phyloP scores from a whole-genome alignment of 2,329 filamentous ascomycete genomes.

The Helotiales sp. region DNA sequence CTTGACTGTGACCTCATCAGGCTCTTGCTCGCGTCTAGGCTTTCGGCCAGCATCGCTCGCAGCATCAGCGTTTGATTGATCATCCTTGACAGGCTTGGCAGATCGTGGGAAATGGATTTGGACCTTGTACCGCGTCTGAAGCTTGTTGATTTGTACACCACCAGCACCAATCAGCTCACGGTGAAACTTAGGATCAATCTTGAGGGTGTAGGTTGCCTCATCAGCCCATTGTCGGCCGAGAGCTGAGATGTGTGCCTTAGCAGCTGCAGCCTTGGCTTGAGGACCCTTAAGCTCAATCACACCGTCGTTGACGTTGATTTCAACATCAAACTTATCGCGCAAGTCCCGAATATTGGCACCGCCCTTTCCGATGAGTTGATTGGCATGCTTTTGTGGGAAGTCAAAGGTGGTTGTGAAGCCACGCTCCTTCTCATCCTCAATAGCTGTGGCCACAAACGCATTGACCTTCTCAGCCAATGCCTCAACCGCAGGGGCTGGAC shows the following conservation, averaged over 20 bases:
- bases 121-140: constrained; percentile 92
- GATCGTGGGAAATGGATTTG: constrained; percentile 89
- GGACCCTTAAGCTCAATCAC: constrained; percentile 96
- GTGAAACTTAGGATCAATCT: constrained; percentile 93
- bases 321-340: constrained; percentile 69
- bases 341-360: constrained; percentile 70
- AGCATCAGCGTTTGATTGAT: constrained; percentile 71
- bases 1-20: constrained; percentile 89
- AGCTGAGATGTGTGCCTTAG: constrained; percentile 79
- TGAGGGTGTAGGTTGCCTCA: constrained; percentile 83
- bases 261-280: constrained; percentile 89
- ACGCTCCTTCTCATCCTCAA: constrained; percentile 91
- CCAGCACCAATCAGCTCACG: constrained; percentile 89
- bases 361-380: constrained; percentile 76
- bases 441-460: constrained; percentile 83
- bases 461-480: constrained; percentile 74
- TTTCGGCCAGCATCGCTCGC: constrained; percentile 67
- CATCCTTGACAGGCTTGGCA: constrained; percentile 68
- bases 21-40: constrained; percentile 72
- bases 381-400: constrained; percentile 93
- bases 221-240: constrained; percentile 86
- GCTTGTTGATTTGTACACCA: constrained; percentile 85
- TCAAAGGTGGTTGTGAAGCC: constrained; percentile 86
- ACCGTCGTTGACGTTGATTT: constrained; percentile 89
- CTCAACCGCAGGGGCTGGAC: constrained; percentile 74